phyloP scores from a whole-genome alignment of 2,329 filamentous ascomycete species.

The Cladosporium sp. region DNA sequence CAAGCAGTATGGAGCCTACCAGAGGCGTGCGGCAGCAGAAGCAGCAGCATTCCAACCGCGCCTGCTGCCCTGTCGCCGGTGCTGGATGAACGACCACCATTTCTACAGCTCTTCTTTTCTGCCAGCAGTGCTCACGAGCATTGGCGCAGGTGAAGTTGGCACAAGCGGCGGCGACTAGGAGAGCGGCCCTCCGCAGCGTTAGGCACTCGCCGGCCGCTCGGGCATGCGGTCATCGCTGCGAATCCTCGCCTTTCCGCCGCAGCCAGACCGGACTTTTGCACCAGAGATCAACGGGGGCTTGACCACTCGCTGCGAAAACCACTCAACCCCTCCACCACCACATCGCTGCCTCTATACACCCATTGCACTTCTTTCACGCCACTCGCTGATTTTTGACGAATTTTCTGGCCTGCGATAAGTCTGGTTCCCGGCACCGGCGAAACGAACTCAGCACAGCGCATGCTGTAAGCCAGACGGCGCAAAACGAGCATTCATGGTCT shows the following conservation, averaged over 20 bases:
- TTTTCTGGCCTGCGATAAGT: not conserved
- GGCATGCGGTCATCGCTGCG: slow-evolving; percentile 2
- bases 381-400: not conserved
- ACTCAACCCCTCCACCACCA: too few relatives aligned
- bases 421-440: too few relatives aligned
- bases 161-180: not conserved
- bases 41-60: too few relatives aligned
- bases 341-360: not conserved
- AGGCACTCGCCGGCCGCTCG: not conserved
- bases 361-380: not conserved
- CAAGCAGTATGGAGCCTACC: too few relatives aligned
- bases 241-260: not conserved
- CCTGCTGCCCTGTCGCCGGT: too few relatives aligned
- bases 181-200: not conserved
- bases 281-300: not conserved
- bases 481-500: slow-evolving; percentile 38
- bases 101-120: too few relatives aligned
- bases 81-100: too few relatives aligned
- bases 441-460: slow-evolving; percentile 13
- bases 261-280: slow-evolving; percentile 7
- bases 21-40: too few relatives aligned
- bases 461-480: slow-evolving; percentile 17
- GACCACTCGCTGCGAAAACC: too few relatives aligned
- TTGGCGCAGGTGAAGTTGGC: too few relatives aligned
- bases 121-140: too few relatives aligned